Evolutionary conservation across 176 grass and related monocot species (phyloP), one percentile per base, ranked within the genome.

Genomic region (Ananas comosus): DNA sequence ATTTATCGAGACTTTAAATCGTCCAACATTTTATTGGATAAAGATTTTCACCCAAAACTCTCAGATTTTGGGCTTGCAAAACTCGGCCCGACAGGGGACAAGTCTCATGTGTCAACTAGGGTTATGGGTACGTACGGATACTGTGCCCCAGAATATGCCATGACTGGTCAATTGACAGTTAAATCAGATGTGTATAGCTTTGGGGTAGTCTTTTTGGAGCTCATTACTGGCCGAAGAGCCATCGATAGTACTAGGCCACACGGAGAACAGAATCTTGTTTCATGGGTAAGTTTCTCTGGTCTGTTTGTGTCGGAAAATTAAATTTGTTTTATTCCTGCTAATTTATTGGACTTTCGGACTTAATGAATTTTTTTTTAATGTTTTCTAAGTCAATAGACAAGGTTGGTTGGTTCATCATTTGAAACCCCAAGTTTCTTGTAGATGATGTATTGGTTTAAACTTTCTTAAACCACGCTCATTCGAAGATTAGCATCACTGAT

Each of bases 1-100:
- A 96, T 96, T 51, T 96, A 91, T 72, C 87, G 91, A 73, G 91
- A 96, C 53, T 96, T 96, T 68, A 96, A 96, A 78, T 91, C 91
- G 54, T 88, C 91, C 56, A 96, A 96, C 76, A 96, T 96, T 79
- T 79, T 96, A 56, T 77, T 96, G 66, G 82, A 78, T 10, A 51
- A 96, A 54, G 78, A 50, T 66, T 96, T 88, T 77, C 80, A 96
- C 68, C 82, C 91, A 63, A 96, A 96, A 80, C 75, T 96, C 0
- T 96, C 91, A 33, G 91, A 96, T 70, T 96, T 96, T 69, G 91
- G 91, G 66, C 91, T 96, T 33, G 91, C 88, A 67, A 96, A 96
- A 75, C 75, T 96, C 72, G 91, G 91, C 28, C 91, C 91, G 51
- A 84, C 85, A 68, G 91, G 91, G 61, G 88, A 96, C 67, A 96